These are phyloP conservation scores for Orobanche coerulescens DNA, from an alignment of 257 asterid genomes.

Conservation along the genomic window DNA sequence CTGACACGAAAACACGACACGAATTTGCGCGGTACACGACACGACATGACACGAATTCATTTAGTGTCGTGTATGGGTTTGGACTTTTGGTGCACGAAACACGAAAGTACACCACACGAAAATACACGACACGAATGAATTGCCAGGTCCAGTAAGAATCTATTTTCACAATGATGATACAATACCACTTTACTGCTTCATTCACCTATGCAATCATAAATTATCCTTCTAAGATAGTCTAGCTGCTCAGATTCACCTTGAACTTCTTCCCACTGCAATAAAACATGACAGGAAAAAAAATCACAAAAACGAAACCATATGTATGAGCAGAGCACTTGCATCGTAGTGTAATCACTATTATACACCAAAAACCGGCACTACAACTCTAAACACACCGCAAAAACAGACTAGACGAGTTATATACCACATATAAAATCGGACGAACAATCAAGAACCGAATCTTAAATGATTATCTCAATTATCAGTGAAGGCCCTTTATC, in stretches of 20 bases:
- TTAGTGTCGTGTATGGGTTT: too few relatives aligned
- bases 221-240: conserved; percentile 58
- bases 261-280: conserved; percentile 89
- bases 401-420: neutral
- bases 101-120: too few relatives aligned
- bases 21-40: too few relatives aligned
- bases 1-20: too few relatives aligned
- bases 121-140: too few relatives aligned
- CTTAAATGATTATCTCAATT: neutral
- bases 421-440: neutral
- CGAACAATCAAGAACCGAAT: neutral
- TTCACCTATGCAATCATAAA: conserved; percentile 31
- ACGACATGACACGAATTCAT: too few relatives aligned
- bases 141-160: too few relatives aligned
- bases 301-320: neutral
- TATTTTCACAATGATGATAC: neutral
- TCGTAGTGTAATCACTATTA: neutral
- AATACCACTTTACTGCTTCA: conserved; percentile 10
- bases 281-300: neutral
- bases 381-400: neutral
- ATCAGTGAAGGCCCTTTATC: neutral
- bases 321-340: too few relatives aligned
- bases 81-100: too few relatives aligned
- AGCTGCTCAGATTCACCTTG: conserved; percentile 80
- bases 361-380: neutral